Percentiles rank a stretch among this genome's conserved stretches.
phyloP scores from a whole-genome alignment of 108 stramenopile genomes.

The Craspedostauros australis region DNA sequence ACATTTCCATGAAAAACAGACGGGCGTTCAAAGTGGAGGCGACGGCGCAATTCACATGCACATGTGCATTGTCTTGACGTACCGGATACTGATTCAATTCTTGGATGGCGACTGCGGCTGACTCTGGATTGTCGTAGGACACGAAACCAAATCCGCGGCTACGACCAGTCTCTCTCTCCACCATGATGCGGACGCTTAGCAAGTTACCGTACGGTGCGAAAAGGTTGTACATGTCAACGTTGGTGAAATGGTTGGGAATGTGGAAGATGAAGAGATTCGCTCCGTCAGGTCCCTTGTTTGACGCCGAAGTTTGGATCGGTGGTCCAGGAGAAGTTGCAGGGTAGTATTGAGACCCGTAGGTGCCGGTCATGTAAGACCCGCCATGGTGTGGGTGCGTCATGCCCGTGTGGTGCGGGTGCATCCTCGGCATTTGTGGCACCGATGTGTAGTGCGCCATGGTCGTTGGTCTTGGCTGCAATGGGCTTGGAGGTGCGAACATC shows the following conservation, averaged over 20 bases:
- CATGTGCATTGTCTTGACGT: constrained; percentile 24
- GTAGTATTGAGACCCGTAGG: constrained; percentile 29
- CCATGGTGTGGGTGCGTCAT: constrained; percentile 14
- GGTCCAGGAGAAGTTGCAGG: constrained; percentile 61
- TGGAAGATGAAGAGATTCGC: constrained; percentile 98
- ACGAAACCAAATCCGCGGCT: constrained; percentile 98
- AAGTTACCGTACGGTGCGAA: constrained; percentile 88
- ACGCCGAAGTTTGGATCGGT: constrained; percentile 62
- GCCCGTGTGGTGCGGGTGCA: constrained; percentile 9
- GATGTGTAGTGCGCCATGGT: constrained; percentile 11
- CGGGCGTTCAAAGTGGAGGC: neutral
- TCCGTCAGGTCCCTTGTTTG: constrained; percentile 80
- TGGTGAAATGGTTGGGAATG: constrained; percentile 95
- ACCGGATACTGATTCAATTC: constrained; percentile 87
- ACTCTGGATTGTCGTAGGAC: constrained; percentile 82
- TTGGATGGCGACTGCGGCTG: constrained; percentile 92
- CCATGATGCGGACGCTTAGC: constrained; percentile 94
- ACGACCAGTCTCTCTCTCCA: constrained; percentile 90
- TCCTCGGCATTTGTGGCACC: constrained; percentile 3
- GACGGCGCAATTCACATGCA: neutral
- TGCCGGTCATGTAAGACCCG: too few species aligned
- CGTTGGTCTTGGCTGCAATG: constrained; percentile 26
- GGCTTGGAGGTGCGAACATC: constrained; percentile 24
- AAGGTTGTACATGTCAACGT: constrained; percentile 87
- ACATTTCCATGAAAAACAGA: neutral